Percentiles rank a stretch among this genome's conserved stretches.
Conservation (phyloP, 1,284 basidiomycete genomes). For the Xerocomus minutiporus region DNA sequence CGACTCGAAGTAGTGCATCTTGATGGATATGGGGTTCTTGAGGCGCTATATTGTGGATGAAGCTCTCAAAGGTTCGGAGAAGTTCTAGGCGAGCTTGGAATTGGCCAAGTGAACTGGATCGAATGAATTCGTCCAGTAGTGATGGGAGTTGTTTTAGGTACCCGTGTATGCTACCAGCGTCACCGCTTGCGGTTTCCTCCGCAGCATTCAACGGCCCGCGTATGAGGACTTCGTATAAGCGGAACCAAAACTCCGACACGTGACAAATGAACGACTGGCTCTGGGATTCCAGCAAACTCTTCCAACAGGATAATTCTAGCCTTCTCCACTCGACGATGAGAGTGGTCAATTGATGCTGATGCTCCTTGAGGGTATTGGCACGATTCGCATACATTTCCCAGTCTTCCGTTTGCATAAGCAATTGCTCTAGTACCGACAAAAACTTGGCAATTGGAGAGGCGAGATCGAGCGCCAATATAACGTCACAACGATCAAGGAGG, state of each 20-base stretch:
- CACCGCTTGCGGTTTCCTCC: constrained; percentile 35
- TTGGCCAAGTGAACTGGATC: constrained; percentile 79
- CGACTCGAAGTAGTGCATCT: constrained; percentile 44
- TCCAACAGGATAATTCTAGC: constrained; percentile 88
- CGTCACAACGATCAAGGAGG: constrained; percentile 72
- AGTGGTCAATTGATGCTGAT: constrained; percentile 64
- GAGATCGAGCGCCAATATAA: constrained; percentile 62
- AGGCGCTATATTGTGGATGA: constrained; percentile 33
- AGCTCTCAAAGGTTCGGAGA: constrained; percentile 64
- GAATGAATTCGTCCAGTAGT: constrained; percentile 81
- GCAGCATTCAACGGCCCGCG: constrained; percentile 57
- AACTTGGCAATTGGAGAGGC: constrained; percentile 79
- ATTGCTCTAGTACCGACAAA: constrained; percentile 80
- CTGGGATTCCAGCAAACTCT: constrained; percentile 75
- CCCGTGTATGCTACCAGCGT: constrained; percentile 34
- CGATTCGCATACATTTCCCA: constrained; percentile 95
- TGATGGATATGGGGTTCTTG: constrained; percentile 23
- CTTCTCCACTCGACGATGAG: constrained; percentile 91
- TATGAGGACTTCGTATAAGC: constrained; percentile 78
- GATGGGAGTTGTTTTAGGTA: constrained; percentile 73
- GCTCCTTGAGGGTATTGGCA: constrained; percentile 72
- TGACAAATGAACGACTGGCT: constrained; percentile 54
- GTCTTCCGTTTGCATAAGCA: constrained; percentile 87
- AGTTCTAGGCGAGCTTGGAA: constrained; percentile 69
- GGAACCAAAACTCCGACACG: constrained; percentile 89